Percentiles rank a stretch among this genome's conserved stretches.
These are phyloP conservation scores for Hirsutella rhossiliensis DNA, from an alignment of 2,329 filamentous ascomycete genomes.

Conservation along the genomic window DNA sequence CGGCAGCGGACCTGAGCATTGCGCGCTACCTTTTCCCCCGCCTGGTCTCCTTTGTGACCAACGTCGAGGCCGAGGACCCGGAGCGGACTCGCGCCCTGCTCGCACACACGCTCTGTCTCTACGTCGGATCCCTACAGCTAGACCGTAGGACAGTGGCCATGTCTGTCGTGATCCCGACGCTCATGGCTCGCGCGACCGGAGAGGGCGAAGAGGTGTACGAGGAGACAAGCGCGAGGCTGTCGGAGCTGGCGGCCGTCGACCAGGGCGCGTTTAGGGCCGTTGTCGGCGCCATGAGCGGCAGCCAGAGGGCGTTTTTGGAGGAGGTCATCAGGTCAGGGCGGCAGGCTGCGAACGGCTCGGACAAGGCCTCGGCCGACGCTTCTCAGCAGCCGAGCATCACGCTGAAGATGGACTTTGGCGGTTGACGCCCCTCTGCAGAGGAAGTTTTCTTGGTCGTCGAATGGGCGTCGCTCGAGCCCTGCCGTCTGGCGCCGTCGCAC, in stretches of 20 bases:
- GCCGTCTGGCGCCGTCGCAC: no score
- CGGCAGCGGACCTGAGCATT: slow-evolving; percentile 59
- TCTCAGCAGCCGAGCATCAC: slow-evolving; percentile 70
- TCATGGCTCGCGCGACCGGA: slow-evolving; percentile 59
- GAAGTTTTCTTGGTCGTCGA: no score
- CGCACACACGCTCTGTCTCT: slow-evolving; percentile 64
- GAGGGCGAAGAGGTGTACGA: slow-evolving; percentile 49
- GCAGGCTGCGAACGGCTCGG: slow-evolving; percentile 27
- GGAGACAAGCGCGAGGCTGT: slow-evolving; percentile 63
- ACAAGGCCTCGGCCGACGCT: slow-evolving; percentile 26
- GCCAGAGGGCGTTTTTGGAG: slow-evolving; percentile 68
- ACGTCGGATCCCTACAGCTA: slow-evolving; percentile 38
- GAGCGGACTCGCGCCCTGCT: slow-evolving; percentile 62
- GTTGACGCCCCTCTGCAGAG: slow-evolving; percentile 10
- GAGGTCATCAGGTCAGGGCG: slow-evolving; percentile 60
- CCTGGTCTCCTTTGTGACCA: slow-evolving; percentile 62
- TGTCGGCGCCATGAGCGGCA: slow-evolving; percentile 57
- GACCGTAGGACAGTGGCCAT: slow-evolving; percentile 48
- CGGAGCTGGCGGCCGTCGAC: slow-evolving; percentile 72
- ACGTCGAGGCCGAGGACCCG: slow-evolving; percentile 62
- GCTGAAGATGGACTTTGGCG: slow-evolving; percentile 84
- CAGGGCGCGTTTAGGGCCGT: slow-evolving; percentile 62
- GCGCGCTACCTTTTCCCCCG: slow-evolving; percentile 63
- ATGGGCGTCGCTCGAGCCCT: no score
- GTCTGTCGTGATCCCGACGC: slow-evolving; percentile 63